A percentile compares a stretch with the other conserved stretches of the same genome.
These are phyloP conservation scores for Acer saccharum DNA, from an alignment of 345 rosid species.

Conservation along the genomic window DNA sequence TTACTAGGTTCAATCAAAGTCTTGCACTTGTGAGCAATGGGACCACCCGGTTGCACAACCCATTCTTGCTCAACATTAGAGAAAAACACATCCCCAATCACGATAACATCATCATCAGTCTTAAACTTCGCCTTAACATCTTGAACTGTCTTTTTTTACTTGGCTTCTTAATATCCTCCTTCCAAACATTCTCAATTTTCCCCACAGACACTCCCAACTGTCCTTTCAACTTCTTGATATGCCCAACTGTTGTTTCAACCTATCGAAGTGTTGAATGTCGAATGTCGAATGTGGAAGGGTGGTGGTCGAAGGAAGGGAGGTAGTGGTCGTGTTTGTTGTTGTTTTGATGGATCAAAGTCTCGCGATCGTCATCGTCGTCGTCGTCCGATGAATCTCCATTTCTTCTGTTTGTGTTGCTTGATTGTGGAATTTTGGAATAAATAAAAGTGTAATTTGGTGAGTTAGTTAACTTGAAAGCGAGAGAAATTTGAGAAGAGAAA, in stretches of 20 bases:
- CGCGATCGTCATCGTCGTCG: conserved; percentile 75
- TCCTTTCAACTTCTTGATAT: too few relatives aligned
- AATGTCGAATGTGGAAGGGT: conserved; percentile 45
- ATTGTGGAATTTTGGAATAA: too few relatives aligned
- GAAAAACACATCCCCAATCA: conserved; percentile 83
- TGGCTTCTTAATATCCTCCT: conserved; percentile 70
- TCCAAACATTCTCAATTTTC: conserved; percentile 77
- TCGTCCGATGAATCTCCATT: conserved; percentile 74
- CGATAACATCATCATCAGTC: conserved; percentile 71
- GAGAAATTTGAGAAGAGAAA: too few relatives aligned
- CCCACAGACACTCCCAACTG: conserved; percentile 45
- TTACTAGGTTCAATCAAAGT: conserved; percentile 83
- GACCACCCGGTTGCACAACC: conserved; percentile 95
- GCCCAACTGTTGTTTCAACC: conserved; percentile 67
- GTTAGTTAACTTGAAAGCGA: too few relatives aligned
- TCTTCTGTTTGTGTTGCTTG: neutral
- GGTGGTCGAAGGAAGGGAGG: neutral
- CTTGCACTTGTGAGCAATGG: conserved; percentile 80
- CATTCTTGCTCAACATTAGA: conserved; percentile 71
- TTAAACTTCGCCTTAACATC: conserved; percentile 66
- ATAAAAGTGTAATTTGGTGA: too few relatives aligned
- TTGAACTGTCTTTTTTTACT: conserved; percentile 56
- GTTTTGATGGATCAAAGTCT: conserved; percentile 56
- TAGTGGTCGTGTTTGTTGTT: conserved; percentile 41
- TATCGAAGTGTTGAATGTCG: conserved; percentile 35